A percentile compares a stretch with the other conserved stretches of the same genome.
Conservation (phyloP, 2,329 filamentous ascomycete species). For the Camptophora hylomeconis region DNA sequence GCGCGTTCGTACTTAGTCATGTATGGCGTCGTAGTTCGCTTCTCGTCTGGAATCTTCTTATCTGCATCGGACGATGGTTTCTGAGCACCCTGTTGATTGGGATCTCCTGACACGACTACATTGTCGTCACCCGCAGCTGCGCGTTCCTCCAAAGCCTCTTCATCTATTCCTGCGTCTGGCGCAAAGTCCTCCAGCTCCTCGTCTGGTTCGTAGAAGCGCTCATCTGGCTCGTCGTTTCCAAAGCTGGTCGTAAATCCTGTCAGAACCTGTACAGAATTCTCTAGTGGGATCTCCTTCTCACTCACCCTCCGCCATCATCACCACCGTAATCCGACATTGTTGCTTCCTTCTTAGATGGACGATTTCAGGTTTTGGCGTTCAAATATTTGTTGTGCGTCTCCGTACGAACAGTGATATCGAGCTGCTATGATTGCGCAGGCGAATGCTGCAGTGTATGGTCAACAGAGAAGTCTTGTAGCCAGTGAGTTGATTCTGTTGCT, state of each 20-base stretch:
- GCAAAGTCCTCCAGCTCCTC: constrained; percentile 46
- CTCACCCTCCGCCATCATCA: constrained; percentile 49
- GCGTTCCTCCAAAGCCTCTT: constrained; percentile 40
- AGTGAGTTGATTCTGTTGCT: too few species aligned
- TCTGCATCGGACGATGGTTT: constrained; percentile 48
- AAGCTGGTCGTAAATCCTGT: constrained; percentile 8
- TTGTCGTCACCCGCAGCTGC: too few species aligned
- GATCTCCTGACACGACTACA: constrained; percentile 34
- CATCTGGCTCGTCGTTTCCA: constrained; percentile 15
- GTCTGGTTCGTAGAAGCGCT: constrained; percentile 42
- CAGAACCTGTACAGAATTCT: constrained; percentile 6
- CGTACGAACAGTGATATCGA: too few species aligned
- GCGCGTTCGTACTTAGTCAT: constrained; percentile 99
- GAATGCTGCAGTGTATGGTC: too few species aligned
- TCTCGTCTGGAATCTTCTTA: constrained; percentile 82
- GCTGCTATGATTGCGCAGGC: too few species aligned
- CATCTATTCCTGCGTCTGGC: constrained; percentile 33
- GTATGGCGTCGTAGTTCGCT: constrained; percentile 87
- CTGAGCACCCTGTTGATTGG: constrained; percentile 25
- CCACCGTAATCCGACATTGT: constrained; percentile 64
- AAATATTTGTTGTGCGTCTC: too few species aligned
- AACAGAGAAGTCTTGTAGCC: too few species aligned
- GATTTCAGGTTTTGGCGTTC: too few species aligned
- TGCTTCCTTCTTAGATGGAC: too few species aligned
- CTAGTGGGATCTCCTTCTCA: constrained; percentile 1